These are phyloP conservation scores for Inonotus hispidus DNA, from an alignment of 1,284 basidiomycete species.

Conservation along the genomic window DNA sequence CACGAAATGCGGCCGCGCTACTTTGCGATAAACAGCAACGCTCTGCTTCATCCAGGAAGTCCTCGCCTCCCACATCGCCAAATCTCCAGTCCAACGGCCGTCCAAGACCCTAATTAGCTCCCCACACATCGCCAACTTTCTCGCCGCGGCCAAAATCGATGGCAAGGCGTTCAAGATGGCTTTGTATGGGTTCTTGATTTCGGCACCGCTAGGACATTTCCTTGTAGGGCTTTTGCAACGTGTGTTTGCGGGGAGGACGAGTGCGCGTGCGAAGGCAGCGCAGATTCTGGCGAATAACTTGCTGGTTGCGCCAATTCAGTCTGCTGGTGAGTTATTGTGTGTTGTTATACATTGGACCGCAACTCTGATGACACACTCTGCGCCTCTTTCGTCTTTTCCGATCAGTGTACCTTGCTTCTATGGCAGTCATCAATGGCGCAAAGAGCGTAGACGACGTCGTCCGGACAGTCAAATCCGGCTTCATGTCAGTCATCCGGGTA, in stretches of 20 bases:
- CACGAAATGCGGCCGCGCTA: neutral
- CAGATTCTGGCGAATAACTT: conserved; percentile 79
- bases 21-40: conserved; percentile 38
- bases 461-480: conserved; percentile 69
- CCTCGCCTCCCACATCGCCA: conserved; percentile 66
- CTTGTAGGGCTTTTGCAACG: conserved; percentile 70
- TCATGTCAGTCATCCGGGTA: conserved; percentile 72
- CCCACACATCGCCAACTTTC: conserved; percentile 43
- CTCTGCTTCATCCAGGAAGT: conserved; percentile 80
- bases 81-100: conserved; percentile 44
- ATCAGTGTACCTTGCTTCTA: conserved; percentile 60
- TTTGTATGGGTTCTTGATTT: conserved; percentile 77
- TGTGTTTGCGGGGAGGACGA: conserved; percentile 73
- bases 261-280: conserved; percentile 57
- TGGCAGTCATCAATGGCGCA: conserved; percentile 84
- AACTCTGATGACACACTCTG: neutral
- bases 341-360: neutral
- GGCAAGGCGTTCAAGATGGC: conserved; percentile 75
- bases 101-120: conserved; percentile 40
- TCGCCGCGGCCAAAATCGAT: conserved; percentile 56
- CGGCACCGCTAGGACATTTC: conserved; percentile 78
- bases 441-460: conserved; percentile 59
- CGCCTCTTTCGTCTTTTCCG: neutral
- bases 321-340: conserved; percentile 45
- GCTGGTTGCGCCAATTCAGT: conserved; percentile 74